A percentile compares a stretch with the other conserved stretches of the same genome.
Conservation (phyloP, 345 rosid genomes). For the Citrus australasica region DNA sequence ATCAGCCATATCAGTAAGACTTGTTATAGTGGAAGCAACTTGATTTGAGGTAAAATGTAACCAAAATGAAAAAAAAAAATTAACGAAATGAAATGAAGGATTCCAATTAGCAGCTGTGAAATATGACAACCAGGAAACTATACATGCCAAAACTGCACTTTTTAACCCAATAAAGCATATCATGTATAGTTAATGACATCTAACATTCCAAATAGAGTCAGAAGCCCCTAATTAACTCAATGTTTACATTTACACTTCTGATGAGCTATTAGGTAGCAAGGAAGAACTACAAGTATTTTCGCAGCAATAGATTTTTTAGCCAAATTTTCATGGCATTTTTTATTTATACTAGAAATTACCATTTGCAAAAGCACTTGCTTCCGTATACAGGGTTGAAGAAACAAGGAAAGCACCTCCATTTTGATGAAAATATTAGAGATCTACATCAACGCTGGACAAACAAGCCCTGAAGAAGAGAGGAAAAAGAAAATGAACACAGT, state of each 20-base stretch:
- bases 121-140: neutral
- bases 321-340: neutral
- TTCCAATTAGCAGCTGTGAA: neutral
- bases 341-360: neutral
- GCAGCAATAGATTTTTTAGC: neutral
- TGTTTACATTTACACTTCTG: conserved; percentile 22
- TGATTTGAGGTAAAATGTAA: neutral
- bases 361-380: neutral
- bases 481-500: neutral
- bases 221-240: conserved; percentile 17
- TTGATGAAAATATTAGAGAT: neutral
- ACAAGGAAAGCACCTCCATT: neutral
- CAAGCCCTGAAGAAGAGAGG: neutral
- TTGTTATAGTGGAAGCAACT: neutral
- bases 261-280: conserved; percentile 10
- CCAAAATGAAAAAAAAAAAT: too few species aligned
- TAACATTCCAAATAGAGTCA: neutral
- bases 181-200: neutral
- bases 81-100: neutral
- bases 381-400: neutral
- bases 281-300: conserved; percentile 2
- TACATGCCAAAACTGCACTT: neutral
- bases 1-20: neutral
- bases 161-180: neutral
- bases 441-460: conserved; percentile 4